Evolutionary conservation across 495 filamentous ascomycete genomes (phyloP), one percentile per base, ranked within the genome.

Genomic region (Cercophora sp.): DNA sequence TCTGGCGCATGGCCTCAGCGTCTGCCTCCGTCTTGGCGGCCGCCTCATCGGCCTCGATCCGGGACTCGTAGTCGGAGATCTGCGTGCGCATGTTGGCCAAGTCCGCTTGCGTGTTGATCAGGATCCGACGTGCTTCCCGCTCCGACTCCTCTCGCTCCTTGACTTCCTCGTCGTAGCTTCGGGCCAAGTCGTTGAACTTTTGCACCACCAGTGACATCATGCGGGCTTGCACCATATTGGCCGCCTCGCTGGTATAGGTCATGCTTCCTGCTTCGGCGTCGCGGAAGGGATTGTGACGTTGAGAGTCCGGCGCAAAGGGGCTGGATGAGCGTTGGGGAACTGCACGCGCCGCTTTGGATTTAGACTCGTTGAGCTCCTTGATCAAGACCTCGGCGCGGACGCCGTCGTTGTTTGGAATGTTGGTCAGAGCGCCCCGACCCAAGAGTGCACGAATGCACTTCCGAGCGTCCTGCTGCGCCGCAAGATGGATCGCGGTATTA

Each of bases 401-500:
- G 19, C 89, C 87, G 39, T 85, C 78, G 48, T 81, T 70, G 63
- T 98, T 97, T 9, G 80, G 75, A 22, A 96, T 84, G 56, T 96
- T 85, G 2, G 86, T 85, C 9, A 83, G 71, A 6, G 85, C 87
- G n/a, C 82, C 80, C 23, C 85, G 79, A 25, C 84, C 85, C 22
- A 89, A 76, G 10, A 92, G 75, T 5, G 81, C 78, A 31, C 87
- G 72, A 8, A 91, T 81, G 55, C 84, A 88, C 70, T 83, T 96
- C 53, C 77, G 79, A 34, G 82, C 89, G 59, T 79, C 85, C 41
- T 86, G 80, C 51, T 87, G 85, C 16, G 91, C 89, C 6, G 89
- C 91, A 23, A 97, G 84, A 48, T 93, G 87, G 48, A 91, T 76
- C 0, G 94, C 89, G 0, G 93, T 96, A 62, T 97, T 91, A 22